Evolutionary conservation across 768 basidiomycete genomes (phyloP).

Genomic region (Lactarius vividus): DNA sequence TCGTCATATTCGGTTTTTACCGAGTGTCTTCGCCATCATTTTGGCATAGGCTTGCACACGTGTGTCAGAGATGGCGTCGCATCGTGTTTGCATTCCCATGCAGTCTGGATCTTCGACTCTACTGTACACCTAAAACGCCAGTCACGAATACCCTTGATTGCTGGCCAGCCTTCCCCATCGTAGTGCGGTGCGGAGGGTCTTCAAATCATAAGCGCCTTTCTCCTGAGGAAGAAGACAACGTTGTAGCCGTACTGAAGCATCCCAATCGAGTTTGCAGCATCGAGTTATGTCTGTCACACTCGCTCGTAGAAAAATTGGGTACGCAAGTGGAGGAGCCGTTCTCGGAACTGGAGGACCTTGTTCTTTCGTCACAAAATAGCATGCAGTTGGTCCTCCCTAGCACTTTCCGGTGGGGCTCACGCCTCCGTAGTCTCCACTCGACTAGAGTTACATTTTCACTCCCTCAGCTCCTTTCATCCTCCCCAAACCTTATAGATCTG

Average conservation of each 20-base stretch:
- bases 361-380: not conserved
- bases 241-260: not conserved
- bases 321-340: not conserved
- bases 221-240: not conserved
- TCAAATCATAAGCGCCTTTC: not conserved
- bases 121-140: not conserved
- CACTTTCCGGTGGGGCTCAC: not conserved
- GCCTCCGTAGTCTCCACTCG: not conserved
- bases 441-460: not conserved
- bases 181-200: not conserved
- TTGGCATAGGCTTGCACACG: not conserved
- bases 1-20: not conserved
- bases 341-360: not conserved
- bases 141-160: not conserved
- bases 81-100: not conserved
- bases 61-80: not conserved
- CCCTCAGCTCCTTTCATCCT: conserved; percentile 1
- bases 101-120: not conserved
- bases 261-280: not conserved
- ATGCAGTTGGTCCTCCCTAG: not conserved
- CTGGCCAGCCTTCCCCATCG: not conserved
- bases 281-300: not conserved
- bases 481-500: not conserved
- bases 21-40: not conserved
- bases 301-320: not conserved